A percentile compares a stretch with the other conserved stretches of the same genome.
Evolutionary conservation across 306 rosid species (phyloP).

Genomic region (Heteromeles arbutifolia): DNA sequence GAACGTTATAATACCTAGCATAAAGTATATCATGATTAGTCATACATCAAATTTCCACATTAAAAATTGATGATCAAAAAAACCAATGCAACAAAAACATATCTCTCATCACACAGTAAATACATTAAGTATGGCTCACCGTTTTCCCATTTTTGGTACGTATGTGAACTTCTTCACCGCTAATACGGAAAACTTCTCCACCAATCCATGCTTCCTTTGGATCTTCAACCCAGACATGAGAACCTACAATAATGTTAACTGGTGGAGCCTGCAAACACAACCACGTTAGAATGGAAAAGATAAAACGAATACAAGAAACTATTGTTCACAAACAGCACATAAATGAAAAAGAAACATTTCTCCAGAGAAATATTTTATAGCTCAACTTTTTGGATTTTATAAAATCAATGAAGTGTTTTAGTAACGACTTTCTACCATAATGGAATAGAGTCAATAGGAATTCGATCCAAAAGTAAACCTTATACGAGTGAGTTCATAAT

Average conservation of each 20-base stretch:
- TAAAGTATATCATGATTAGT: neutral
- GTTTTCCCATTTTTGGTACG: conserved; percentile 55
- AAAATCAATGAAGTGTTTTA: neutral
- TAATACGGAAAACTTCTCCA: conserved; percentile 86
- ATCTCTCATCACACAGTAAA: neutral
- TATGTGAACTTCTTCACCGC: conserved; percentile 73
- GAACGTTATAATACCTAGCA: conserved; percentile 11
- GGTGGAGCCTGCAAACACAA: conserved; percentile 75
- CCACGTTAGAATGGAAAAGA: conserved; percentile 17
- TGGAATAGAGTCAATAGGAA: neutral
- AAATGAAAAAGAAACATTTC: neutral
- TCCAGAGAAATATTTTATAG: neutral
- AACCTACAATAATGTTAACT: conserved; percentile 90
- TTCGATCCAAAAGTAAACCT: neutral
- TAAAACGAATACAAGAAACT: conserved; percentile 7
- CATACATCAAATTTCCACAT: conserved; percentile 5
- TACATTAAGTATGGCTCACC: conserved; percentile 41
- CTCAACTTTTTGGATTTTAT: neutral
- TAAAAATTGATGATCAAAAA: neutral
- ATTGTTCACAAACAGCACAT: neutral
- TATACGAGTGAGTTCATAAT: neutral
- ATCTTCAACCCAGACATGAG: conserved; percentile 99
- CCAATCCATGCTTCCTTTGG: conserved; percentile 81
- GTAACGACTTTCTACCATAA: neutral
- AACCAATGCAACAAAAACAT: neutral